A percentile compares a stretch with the other conserved stretches of the same genome.
Conservation (phyloP, 1,284 basidiomycete species). For the Tilletia horrida region DNA sequence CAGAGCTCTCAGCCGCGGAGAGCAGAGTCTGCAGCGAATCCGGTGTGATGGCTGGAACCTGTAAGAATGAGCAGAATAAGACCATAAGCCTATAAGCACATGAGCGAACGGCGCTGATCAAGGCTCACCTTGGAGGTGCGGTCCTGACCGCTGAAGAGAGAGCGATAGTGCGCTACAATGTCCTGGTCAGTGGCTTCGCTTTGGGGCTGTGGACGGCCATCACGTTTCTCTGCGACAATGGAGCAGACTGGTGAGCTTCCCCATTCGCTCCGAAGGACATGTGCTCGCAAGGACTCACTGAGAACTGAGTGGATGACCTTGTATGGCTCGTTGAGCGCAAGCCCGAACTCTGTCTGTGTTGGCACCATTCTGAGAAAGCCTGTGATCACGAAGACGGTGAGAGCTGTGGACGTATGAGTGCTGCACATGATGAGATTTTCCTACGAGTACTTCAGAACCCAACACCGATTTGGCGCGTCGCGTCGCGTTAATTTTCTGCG, state of each 20-base stretch:
- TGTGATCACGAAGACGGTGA: background rate
- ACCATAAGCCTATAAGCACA: background rate
- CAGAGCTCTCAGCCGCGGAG: slow-evolving; percentile 1
- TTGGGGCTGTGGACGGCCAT: slow-evolving; percentile 3
- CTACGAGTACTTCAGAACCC: too few relatives aligned
- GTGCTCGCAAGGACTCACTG: slow-evolving; percentile 11
- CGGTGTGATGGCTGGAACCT: slow-evolving; percentile 28
- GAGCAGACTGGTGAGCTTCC: background rate
- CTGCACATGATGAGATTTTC: background rate
- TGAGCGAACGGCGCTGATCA: too few relatives aligned
- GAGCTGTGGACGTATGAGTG: background rate
- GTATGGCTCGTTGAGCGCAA: slow-evolving; percentile 32
- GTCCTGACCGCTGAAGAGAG: slow-evolving; percentile 29
- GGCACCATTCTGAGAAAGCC: slow-evolving; percentile 30
- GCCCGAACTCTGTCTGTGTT: slow-evolving; percentile 33
- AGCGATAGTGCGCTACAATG: slow-evolving; percentile 31
- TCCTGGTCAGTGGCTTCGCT: slow-evolving; percentile 31
- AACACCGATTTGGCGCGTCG: too few relatives aligned
- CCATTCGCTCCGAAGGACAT: background rate
- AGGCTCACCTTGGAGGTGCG: slow-evolving; percentile 24
- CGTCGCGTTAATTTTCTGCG: too few relatives aligned
- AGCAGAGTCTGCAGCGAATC: slow-evolving; percentile 22
- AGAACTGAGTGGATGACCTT: slow-evolving; percentile 34
- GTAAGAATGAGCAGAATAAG: background rate
- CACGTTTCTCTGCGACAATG: background rate